A percentile compares a stretch with the other conserved stretches of the same genome.
Conservation (phyloP, 164 flowering plant species). For the Liriodendron chinense region DNA sequence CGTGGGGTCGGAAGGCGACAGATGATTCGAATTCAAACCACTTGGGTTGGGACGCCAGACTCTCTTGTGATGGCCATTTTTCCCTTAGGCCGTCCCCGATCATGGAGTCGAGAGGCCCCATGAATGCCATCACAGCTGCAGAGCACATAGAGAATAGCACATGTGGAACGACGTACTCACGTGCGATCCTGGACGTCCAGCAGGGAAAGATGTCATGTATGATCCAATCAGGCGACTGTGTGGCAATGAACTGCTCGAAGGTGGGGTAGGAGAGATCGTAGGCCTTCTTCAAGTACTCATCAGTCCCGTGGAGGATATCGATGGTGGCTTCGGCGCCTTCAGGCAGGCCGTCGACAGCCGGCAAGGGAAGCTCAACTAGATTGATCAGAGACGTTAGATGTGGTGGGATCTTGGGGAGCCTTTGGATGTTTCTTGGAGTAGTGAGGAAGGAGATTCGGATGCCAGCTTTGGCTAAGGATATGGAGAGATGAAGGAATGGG, state of each 20-base stretch:
- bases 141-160: constrained; percentile 19
- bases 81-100: not conserved
- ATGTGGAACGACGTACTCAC: constrained; percentile 12
- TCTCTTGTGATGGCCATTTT: constrained; percentile 17
- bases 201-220: constrained; percentile 28
- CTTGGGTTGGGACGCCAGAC: constrained; percentile 23
- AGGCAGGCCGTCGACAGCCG: constrained; percentile 14
- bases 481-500: constrained; percentile 14
- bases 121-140: constrained; percentile 13
- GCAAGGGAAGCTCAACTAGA: constrained; percentile 1
- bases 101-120: constrained; percentile 11
- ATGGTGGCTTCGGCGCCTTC: constrained; percentile 28
- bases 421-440: constrained; percentile 14
- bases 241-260: constrained; percentile 16
- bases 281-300: constrained; percentile 27
- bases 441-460: constrained; percentile 11
- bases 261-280: constrained; percentile 14
- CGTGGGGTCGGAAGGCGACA: constrained; percentile 16
- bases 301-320: constrained; percentile 17
- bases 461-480: constrained; percentile 9
- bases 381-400: constrained; percentile 1
- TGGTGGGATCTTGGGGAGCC: constrained; percentile 12
- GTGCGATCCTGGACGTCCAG: constrained; percentile 25
- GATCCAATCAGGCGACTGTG: constrained; percentile 32
- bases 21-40: constrained; percentile 38